Evolutionary conservation across 148 eudicot genomes (phyloP), one percentile per base, ranked within the genome.

Genomic region (Vaccinium corymbosum): DNA sequence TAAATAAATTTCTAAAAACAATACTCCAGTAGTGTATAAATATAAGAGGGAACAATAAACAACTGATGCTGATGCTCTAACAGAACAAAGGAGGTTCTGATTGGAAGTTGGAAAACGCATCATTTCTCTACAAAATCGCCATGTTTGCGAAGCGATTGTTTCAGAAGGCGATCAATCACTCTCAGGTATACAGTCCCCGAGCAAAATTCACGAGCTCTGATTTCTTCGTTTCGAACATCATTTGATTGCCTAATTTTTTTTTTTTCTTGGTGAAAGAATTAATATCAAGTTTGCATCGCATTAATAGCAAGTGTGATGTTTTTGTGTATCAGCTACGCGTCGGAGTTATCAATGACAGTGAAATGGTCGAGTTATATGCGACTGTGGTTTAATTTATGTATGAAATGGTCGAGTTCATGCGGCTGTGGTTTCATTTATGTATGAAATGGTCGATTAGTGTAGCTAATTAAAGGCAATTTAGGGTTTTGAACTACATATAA

Each of bases 61-160:
- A 0, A 20, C 8, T 42, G 46, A 11, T 20, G 66, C 3, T 6
- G 66, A 61, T n/a, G 25, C 66, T 61, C 29, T 9, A 25, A 55
- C 12, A 38, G 22, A 35, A 62, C 73, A 80, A 35, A 57, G 49
- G 6, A 5, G 19, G 80, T 13, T 53, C 35, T 53, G 66, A 79
- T 55, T 16, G 49, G 38, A 68, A n/a, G 3, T 61, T 19, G 27
- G 32, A 51, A 2, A 17, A 3, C 49, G 5, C 62, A 38, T 9
- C 64, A 27, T 80, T 50, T 22, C 73, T 80, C 55, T 10, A 53
- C 55, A 46, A 22, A 42, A 6, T 80, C 74, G 86, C 61, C 84
- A 89, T 89, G 91, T 89, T 89, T 48, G 89, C 89, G 4, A 89
- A 85, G 78, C 88, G 86, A 64, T 81, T 89, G 61, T 76, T 89